These are phyloP conservation scores for Kluyveromyces dobzhanskii DNA, from an alignment of 805 yeast species.

Conservation along the genomic window DNA sequence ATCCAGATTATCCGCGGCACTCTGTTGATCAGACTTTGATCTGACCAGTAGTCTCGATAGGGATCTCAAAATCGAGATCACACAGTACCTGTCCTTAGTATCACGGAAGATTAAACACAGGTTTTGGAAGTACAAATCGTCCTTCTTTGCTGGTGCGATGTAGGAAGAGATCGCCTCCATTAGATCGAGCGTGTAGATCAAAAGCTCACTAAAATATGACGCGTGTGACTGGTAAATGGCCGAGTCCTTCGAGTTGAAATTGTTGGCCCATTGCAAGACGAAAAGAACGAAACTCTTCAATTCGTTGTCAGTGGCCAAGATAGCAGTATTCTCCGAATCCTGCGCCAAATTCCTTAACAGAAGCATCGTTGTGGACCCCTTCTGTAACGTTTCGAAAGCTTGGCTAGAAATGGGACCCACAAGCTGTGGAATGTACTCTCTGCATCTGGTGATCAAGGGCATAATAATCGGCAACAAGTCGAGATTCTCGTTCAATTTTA, in stretches of 20 bases:
- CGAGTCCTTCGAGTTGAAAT: constrained; percentile 20
- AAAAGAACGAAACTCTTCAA: constrained; percentile 40
- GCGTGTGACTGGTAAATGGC: constrained; percentile 26
- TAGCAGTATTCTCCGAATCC: constrained; percentile 74
- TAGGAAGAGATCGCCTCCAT: constrained; percentile 80
- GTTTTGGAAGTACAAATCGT: constrained; percentile 52
- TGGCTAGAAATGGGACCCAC: constrained; percentile 8
- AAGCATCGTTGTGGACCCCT: constrained; percentile 35
- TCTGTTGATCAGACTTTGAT: constrained; percentile 38
- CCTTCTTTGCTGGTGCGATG: constrained; percentile 62
- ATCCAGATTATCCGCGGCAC: constrained; percentile 42
- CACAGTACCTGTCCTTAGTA: constrained; percentile 58
- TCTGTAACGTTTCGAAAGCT: constrained; percentile 16
- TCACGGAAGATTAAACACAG: constrained; percentile 43
- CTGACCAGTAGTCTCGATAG: constrained; percentile 72
- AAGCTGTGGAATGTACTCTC: constrained; percentile 16
- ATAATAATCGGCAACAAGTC: constrained; percentile 31
- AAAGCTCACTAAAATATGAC: constrained; percentile 44
- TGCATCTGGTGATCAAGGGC: constrained; percentile 21
- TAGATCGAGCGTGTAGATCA: constrained; percentile 65
- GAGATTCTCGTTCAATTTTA: constrained; percentile 37
- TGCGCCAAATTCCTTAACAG: constrained; percentile 76
- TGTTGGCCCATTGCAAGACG: constrained; percentile 20
- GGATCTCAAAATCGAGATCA: constrained; percentile 65
- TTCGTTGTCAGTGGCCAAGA: constrained; percentile 47